A percentile compares a stretch with the other conserved stretches of the same genome.
phyloP scores from a whole-genome alignment of 2,329 filamentous ascomycete genomes.

The Zelopaecilomyces penicillatus region DNA sequence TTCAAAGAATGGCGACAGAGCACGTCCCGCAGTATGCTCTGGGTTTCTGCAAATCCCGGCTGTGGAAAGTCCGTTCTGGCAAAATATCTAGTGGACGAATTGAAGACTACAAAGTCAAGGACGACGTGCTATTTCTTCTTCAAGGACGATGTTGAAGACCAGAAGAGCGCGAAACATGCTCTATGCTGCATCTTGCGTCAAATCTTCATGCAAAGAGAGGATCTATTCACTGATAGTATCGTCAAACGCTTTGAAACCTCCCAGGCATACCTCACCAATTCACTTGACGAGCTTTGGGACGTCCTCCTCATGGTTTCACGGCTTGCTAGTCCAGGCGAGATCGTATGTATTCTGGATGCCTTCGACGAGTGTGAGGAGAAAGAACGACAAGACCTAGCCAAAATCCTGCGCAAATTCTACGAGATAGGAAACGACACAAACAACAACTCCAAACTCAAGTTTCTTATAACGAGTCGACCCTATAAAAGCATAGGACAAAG shows the following conservation, averaged over 20 bases:
- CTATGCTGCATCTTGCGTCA: slow-evolving; percentile 17
- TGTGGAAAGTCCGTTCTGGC: slow-evolving; percentile 36
- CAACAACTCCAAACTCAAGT: slow-evolving; percentile 20
- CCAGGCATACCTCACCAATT: slow-evolving; percentile 10
- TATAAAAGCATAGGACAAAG: slow-evolving; percentile 16
- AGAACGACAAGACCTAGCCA: slow-evolving; percentile 14
- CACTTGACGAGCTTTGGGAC: slow-evolving; percentile 23
- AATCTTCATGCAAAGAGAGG: slow-evolving; percentile 11
- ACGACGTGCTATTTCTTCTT: slow-evolving; percentile 36
- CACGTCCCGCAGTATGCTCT: background rate
- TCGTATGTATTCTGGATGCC: slow-evolving; percentile 31
- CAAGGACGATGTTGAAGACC: slow-evolving; percentile 32
- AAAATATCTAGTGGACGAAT: slow-evolving; percentile 25
- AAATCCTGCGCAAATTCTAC: slow-evolving; percentile 19
- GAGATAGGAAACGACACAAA: background rate
- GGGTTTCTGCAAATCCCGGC: slow-evolving; percentile 34
- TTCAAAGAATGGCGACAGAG: background rate
- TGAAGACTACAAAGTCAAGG: slow-evolving; percentile 11
- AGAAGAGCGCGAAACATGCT: slow-evolving; percentile 21
- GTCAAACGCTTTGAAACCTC: slow-evolving; percentile 13
- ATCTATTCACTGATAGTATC: slow-evolving; percentile 15
- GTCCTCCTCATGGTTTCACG: slow-evolving; percentile 14
- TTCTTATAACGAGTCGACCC: slow-evolving; percentile 26
- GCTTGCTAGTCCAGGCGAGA: slow-evolving; percentile 11
- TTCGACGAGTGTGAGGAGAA: slow-evolving; percentile 29